Percentiles rank a stretch among this genome's conserved stretches.
phyloP scores from a whole-genome alignment of 106 monocot species.

The Vanilla planifolia region DNA sequence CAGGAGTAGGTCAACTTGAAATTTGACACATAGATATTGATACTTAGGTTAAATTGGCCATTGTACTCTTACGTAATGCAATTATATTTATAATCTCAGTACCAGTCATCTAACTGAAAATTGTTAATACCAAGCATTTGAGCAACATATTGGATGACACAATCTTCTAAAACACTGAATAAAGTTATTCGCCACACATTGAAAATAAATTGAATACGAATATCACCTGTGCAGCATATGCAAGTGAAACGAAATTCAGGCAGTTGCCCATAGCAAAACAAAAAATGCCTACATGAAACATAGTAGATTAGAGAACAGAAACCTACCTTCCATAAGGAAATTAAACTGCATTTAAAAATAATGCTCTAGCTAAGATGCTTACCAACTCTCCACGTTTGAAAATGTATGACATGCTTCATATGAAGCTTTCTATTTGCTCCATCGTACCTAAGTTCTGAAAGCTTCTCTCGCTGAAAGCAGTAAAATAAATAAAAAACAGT shows the following conservation, averaged over 20 bases:
- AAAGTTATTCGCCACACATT: too few relatives aligned
- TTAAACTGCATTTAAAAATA: background rate
- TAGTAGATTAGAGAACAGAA: background rate
- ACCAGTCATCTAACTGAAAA: too few relatives aligned
- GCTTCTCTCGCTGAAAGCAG: constrained; percentile 66
- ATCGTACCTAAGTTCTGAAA: constrained; percentile 35
- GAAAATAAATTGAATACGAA: background rate
- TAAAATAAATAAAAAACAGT: too few relatives aligned
- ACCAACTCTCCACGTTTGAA: constrained; percentile 95
- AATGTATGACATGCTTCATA: constrained; percentile 75
- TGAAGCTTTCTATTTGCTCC: constrained; percentile 47
- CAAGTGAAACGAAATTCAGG: constrained; percentile 94
- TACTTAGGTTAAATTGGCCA: too few relatives aligned
- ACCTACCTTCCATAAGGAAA: background rate
- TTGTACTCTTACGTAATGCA: too few relatives aligned
- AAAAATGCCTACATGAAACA: constrained; percentile 54
- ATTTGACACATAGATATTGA: too few relatives aligned
- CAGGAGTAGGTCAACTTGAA: too few relatives aligned
- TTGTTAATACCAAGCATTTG: too few relatives aligned
- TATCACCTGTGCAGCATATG: constrained; percentile 93
- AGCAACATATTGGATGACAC: too few relatives aligned
- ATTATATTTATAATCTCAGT: too few relatives aligned
- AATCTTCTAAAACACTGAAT: too few relatives aligned
- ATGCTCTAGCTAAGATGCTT: constrained; percentile 3
- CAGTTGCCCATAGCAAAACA: constrained; percentile 86